A percentile compares a stretch with the other conserved stretches of the same genome.
Evolutionary conservation across 306 rosid species (phyloP).

Genomic region (cucumber (Cucumis sativus)): DNA sequence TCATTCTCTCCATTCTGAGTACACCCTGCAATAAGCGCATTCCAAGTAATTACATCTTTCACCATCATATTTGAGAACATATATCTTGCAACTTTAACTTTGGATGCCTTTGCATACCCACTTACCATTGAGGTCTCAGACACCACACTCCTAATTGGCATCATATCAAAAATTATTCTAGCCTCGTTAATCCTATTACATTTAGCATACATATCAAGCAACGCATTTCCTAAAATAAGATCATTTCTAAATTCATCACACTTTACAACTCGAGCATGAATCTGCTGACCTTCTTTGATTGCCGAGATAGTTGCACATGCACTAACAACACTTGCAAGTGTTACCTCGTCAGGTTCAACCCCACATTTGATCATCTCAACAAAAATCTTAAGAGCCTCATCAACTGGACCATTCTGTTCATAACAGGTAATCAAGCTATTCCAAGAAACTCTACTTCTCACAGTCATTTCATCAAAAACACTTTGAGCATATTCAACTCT

Average conservation of each 20-base stretch:
- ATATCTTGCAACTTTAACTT: conserved; percentile 3
- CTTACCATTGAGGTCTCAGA: conserved; percentile 14
- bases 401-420: conserved; percentile 10
- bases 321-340: conserved; percentile 10
- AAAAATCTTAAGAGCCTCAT: conserved; percentile 6
- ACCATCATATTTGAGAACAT: conserved; percentile 11
- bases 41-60: conserved; percentile 8
- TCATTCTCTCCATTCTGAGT: conserved; percentile 12
- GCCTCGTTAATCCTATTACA: conserved; percentile 3
- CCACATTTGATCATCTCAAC: conserved; percentile 6
- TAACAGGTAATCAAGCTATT: conserved; percentile 13
- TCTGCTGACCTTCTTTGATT: conserved; percentile 8
- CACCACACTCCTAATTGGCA: conserved; percentile 15
- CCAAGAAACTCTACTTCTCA: conserved; percentile 5
- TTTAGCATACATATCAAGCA: conserved; percentile 14
- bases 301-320: conserved; percentile 7
- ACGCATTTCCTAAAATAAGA: conserved; percentile 9
- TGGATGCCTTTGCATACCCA: conserved; percentile 9
- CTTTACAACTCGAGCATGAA: conserved; percentile 7
- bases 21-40: conserved; percentile 12
- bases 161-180: conserved; percentile 7
- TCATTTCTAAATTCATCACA: conserved; percentile 11
- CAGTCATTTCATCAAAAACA: conserved; percentile 10
- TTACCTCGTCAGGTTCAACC: conserved; percentile 7
- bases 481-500: conserved; percentile 5